These are phyloP conservation scores for Fonsecaea pugnacius DNA, from an alignment of 2,329 filamentous ascomycete species.

Conservation along the genomic window DNA sequence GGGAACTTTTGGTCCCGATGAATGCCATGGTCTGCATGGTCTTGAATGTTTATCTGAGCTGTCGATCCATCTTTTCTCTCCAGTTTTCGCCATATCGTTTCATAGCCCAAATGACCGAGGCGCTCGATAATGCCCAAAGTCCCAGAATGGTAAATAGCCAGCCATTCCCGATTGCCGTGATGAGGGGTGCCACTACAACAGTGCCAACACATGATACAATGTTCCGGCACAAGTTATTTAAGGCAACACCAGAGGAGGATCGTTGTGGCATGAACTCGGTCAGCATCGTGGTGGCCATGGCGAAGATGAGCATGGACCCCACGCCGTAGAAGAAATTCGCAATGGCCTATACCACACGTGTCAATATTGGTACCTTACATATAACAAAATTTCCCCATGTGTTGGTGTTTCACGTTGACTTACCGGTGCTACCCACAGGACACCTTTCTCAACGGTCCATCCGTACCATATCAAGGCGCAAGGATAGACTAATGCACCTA, in stretches of 20 bases:
- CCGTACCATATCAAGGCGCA: constrained; percentile 74
- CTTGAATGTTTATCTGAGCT: constrained; percentile 23
- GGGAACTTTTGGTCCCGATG: background rate
- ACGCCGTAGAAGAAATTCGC: constrained; percentile 76
- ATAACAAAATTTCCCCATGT: constrained; percentile 13
- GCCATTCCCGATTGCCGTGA: constrained; percentile 72
- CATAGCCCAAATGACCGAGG: constrained; percentile 66
- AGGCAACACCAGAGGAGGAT: constrained; percentile 73
- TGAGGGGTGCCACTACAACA: constrained; percentile 71
- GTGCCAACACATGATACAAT: constrained; percentile 75
- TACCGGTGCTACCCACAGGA: constrained; percentile 66
- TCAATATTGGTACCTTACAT: constrained; percentile 33
- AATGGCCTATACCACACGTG: constrained; percentile 50
- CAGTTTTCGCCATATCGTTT: constrained; percentile 35
- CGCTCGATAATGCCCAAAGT: constrained; percentile 61
- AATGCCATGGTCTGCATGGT: background rate
- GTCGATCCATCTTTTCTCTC: constrained; percentile 36
- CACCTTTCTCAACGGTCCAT: constrained; percentile 68
- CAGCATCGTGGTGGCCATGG: constrained; percentile 76
- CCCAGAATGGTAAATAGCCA: constrained; percentile 72
- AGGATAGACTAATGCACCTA: constrained; percentile 73
- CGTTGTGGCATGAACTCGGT: constrained; percentile 79
- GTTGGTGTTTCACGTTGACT: constrained; percentile 32
- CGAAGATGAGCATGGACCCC: constrained; percentile 78
- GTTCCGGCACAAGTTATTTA: constrained; percentile 76